A percentile compares a stretch with the other conserved stretches of the same genome.
These are phyloP conservation scores for Tephrocybe sp. DNA, from an alignment of 768 basidiomycete species.

Conservation along the genomic window DNA sequence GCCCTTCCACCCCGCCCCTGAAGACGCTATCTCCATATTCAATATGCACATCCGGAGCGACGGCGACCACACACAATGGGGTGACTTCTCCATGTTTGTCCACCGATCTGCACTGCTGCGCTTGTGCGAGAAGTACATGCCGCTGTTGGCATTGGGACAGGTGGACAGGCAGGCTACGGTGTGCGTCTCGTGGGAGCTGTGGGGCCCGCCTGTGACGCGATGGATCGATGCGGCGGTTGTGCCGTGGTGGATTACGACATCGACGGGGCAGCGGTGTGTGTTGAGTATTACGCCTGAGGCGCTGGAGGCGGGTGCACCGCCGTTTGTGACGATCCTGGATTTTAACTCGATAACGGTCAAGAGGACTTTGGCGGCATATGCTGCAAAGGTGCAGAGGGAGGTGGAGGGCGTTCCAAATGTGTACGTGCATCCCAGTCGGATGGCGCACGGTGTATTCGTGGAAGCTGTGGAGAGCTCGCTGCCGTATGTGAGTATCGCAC, in stretches of 20 bases:
- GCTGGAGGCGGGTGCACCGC: neutral
- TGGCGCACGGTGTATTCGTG: slow-evolving; percentile 20
- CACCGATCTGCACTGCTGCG: slow-evolving; percentile 11
- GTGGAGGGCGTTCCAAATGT: neutral
- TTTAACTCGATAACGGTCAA: slow-evolving; percentile 3
- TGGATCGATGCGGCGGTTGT: slow-evolving; percentile 16
- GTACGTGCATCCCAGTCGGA: neutral
- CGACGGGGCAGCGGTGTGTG: slow-evolving; percentile 21
- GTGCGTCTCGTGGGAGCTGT: slow-evolving; percentile 10
- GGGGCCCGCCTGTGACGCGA: slow-evolving; percentile 21
- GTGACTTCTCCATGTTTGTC: slow-evolving; percentile 10
- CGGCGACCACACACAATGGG: neutral
- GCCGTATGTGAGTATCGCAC: slow-evolving; percentile 23
- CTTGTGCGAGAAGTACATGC: neutral
- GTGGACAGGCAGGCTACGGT: neutral
- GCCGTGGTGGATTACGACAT: slow-evolving; percentile 22
- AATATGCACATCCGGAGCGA: slow-evolving; percentile 6
- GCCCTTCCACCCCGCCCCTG: slow-evolving; percentile 6
- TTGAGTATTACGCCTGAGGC: neutral
- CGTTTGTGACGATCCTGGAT: slow-evolving; percentile 3
- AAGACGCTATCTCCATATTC: slow-evolving; percentile 12
- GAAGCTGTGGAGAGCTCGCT: slow-evolving; percentile 23
- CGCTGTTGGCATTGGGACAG: neutral
- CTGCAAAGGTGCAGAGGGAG: neutral
- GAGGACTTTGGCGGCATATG: neutral